Percentiles rank a stretch among this genome's conserved stretches.
These are phyloP conservation scores for Colletotrichum cuscutae DNA, from an alignment of 2,329 filamentous ascomycete species.

Conservation along the genomic window DNA sequence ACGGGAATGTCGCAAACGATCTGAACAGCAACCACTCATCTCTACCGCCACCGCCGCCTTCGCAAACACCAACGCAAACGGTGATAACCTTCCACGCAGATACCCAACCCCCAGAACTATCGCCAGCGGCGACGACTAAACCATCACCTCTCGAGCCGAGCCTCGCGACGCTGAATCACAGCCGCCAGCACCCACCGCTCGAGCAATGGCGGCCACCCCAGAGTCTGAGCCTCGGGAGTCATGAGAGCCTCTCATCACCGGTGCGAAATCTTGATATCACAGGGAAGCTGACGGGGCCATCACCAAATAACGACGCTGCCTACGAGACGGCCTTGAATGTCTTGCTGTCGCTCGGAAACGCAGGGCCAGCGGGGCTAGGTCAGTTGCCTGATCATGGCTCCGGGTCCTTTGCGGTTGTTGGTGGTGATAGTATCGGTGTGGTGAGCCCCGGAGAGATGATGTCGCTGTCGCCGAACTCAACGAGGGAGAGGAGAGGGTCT, in stretches of 20 bases:
- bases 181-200: background rate
- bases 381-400: background rate
- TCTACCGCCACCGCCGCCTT: background rate
- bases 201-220: slow-evolving; percentile 11
- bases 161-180: background rate
- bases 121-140: background rate
- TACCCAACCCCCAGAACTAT: background rate
- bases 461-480: slow-evolving; percentile 10
- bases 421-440: background rate
- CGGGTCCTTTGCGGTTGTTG: background rate
- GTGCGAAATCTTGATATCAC: slow-evolving; percentile 7
- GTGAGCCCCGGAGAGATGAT: slow-evolving; percentile 19
- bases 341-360: slow-evolving; percentile 46
- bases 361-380: slow-evolving; percentile 14
- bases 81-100: slow-evolving; percentile 8
- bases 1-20: background rate
- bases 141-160: slow-evolving; percentile 16
- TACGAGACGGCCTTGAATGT: slow-evolving; percentile 48
- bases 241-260: slow-evolving; percentile 11
- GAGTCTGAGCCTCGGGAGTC: slow-evolving; percentile 6
- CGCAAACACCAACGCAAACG: background rate
- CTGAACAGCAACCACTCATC: background rate
- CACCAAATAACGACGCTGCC: slow-evolving; percentile 14
- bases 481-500: background rate
- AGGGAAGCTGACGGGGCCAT: background rate